Evolutionary conservation across 805 yeast species (phyloP).

Genomic region (Candida awuae): DNA sequence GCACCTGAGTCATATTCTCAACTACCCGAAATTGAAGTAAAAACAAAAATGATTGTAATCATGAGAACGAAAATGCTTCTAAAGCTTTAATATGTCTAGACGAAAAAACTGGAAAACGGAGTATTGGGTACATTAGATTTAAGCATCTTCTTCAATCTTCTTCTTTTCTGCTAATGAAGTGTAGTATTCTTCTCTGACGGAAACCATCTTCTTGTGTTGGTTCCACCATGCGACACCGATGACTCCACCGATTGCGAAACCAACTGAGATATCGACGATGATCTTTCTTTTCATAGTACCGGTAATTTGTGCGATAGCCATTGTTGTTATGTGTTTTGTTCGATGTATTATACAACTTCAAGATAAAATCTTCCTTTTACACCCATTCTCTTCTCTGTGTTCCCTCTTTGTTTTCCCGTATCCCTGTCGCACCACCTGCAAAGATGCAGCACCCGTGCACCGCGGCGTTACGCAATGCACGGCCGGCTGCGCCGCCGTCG

Average conservation of each 20-base stretch:
- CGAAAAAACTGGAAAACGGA: too few relatives aligned
- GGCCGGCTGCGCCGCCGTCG: neutral
- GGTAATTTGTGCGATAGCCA: constrained; percentile 80
- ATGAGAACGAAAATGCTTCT: too few relatives aligned
- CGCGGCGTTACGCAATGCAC: neutral
- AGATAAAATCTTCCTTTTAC: neutral
- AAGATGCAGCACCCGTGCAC: neutral
- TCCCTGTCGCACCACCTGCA: neutral
- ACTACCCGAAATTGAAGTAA: too few relatives aligned
- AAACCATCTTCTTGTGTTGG: constrained; percentile 65
- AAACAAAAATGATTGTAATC: too few relatives aligned
- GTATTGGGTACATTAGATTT: too few relatives aligned
- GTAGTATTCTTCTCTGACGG: constrained; percentile 79
- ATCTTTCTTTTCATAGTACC: constrained; percentile 79
- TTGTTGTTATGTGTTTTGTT: constrained; percentile 22
- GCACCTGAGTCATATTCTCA: too few relatives aligned
- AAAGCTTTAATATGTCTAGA: too few relatives aligned
- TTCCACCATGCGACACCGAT: constrained; percentile 78
- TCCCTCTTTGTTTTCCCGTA: neutral
- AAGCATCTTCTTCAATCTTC: constrained; percentile 43
- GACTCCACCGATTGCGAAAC: constrained; percentile 33
- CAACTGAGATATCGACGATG: constrained; percentile 68
- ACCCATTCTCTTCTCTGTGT: too few relatives aligned
- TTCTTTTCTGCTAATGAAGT: constrained; percentile 68
- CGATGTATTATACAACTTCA: neutral